These are phyloP conservation scores for Dovyalis caffra DNA, from an alignment of 345 rosid genomes.

Conservation along the genomic window DNA sequence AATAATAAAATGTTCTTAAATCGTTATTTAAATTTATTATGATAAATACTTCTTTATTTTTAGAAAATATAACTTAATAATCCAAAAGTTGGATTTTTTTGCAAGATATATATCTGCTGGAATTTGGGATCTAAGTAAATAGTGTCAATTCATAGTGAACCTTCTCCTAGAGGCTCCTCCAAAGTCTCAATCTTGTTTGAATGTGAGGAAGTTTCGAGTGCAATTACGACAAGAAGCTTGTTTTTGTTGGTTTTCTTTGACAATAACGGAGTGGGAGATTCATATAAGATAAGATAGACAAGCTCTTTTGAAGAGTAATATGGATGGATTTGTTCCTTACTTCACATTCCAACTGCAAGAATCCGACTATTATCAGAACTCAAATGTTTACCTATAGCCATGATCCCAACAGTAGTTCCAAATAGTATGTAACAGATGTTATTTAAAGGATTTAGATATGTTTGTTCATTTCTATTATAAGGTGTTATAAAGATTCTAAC, in stretches of 20 bases:
- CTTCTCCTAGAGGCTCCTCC: neutral
- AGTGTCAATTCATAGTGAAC: neutral
- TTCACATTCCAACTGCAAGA: neutral
- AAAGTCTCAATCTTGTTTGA: neutral
- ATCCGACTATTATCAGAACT: neutral
- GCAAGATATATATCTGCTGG: neutral
- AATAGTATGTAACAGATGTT: no score
- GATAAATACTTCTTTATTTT: no score
- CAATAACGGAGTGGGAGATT: neutral
- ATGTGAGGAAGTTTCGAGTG: neutral
- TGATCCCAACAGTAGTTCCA: neutral
- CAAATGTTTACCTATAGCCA: no score
- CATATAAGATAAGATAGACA: neutral
- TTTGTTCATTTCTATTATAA: no score
- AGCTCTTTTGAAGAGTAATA: neutral
- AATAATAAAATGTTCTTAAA: no score
- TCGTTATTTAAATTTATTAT: no score
- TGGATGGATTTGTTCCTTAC: neutral
- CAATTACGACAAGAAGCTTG: neutral
- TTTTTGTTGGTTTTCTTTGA: neutral
- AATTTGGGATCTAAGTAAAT: neutral
- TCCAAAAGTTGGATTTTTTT: no score
- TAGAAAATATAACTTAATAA: no score
- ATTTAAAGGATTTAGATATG: no score
- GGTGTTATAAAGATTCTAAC: no score